These are phyloP conservation scores for Parastagonospora avenae DNA, from an alignment of 2,329 filamentous ascomycete species.

Conservation along the genomic window DNA sequence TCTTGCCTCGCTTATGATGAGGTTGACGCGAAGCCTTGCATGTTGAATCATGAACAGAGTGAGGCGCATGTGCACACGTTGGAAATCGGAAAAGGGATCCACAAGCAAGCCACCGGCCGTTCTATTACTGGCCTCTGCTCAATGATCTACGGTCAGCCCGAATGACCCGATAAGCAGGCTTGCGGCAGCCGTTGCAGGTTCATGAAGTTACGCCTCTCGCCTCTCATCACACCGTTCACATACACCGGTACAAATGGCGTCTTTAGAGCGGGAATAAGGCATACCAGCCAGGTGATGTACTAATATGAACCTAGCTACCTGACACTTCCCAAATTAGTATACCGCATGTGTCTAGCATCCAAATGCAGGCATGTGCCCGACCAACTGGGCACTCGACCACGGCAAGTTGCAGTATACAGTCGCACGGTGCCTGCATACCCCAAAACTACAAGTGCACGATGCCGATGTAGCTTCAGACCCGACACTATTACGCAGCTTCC, in stretches of 20 bases:
- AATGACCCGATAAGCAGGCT: conserved; percentile 21
- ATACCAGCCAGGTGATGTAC: conserved; percentile 3
- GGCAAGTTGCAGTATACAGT: background rate
- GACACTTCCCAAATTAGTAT: background rate
- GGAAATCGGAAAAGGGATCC: background rate
- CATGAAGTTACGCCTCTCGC: background rate
- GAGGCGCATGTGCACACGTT: background rate
- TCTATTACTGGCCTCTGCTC: background rate
- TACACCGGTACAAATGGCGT: conserved; percentile 1
- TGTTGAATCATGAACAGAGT: background rate
- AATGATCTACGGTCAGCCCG: conserved; percentile 10
- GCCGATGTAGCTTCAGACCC: background rate
- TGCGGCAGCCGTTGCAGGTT: conserved; percentile 11
- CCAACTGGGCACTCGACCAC: background rate
- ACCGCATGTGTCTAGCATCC: conserved; percentile 1
- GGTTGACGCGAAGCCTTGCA: background rate
- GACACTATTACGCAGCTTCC: background rate
- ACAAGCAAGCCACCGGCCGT: background rate
- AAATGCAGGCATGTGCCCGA: background rate
- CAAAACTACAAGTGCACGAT: background rate
- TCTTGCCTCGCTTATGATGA: background rate
- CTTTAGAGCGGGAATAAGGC: conserved; percentile 1
- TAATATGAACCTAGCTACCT: background rate
- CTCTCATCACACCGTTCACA: conserved; percentile 18
- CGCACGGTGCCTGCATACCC: conserved; percentile 10